Evolutionary conservation across 306 rosid genomes (phyloP), one percentile per base, ranked within the genome.

Genomic region (Dryas alaskensis): DNA sequence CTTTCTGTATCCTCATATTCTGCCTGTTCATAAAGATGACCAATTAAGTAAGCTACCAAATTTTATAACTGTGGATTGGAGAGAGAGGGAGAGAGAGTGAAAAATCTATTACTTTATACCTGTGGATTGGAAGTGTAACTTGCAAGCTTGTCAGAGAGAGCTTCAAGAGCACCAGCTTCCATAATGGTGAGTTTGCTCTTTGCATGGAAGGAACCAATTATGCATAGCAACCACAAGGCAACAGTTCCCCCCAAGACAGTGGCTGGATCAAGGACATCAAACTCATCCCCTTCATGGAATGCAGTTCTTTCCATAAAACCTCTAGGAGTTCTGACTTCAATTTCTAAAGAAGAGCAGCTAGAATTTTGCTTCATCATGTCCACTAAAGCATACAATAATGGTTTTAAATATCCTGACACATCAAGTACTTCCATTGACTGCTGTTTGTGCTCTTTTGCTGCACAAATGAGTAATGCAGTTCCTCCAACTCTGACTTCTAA

Each of bases 151-250:
- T 86, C 87, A 63, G 78, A 87, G 65, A 94, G 92, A 74, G 73
- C 89, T 73, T 91, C 98, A 59, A 91, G 92, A 75, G 95, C 97
- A 76, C 95, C 95, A 63, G 96, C 97, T 81, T 94, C 96, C 87
- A 84, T 37, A 66, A 94, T 75, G 67, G 65, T 58, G 60, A 80
- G 71, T 83, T 84, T 91, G 85, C 84, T 87, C 69, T 83, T 86
- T 65, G 40, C 60, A 81, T 82, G 81, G 69, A 81, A 84, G 72
- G 96, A 88, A 80, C 89, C 89, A 80, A 94, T 83, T 77, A 88
- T 67, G 60, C 92, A 84, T 74, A 94, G 90, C 81, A 94, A 81
- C 97, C 97, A 94, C 78, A 89, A 86, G 80, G 98, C 84, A 86
- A 88, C 77, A 55, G 94, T 85, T 73, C 89, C 85, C 76, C 92